Percentiles rank a stretch among this genome's conserved stretches.
These are phyloP conservation scores for Bauhinia variegata DNA, from an alignment of 306 rosid genomes.

Conservation along the genomic window DNA sequence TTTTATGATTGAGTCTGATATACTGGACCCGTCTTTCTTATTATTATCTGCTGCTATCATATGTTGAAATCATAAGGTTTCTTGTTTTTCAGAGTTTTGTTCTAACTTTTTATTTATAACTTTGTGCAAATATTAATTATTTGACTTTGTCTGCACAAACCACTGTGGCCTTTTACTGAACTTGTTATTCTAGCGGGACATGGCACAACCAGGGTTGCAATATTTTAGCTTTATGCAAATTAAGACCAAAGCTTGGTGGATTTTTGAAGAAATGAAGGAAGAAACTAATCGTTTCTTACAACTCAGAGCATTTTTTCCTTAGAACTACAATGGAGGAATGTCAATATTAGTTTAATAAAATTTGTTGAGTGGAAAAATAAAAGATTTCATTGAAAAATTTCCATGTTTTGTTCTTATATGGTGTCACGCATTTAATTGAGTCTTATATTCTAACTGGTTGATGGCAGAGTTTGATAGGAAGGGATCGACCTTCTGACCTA, in stretches of 20 bases:
- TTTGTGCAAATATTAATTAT: not conserved
- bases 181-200: not conserved
- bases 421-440: constrained; percentile 4
- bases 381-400: not conserved
- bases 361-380: not conserved
- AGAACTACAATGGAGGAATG: not conserved
- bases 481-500: constrained; percentile 39
- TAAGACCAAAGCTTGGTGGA: constrained; percentile 13
- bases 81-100: not conserved
- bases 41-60: no score
- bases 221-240: constrained; percentile 4
- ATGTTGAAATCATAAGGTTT: not conserved
- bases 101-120: not conserved
- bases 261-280: not conserved
- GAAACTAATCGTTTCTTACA: not conserved
- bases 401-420: not conserved
- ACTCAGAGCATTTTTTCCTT: not conserved
- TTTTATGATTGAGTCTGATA: not conserved
- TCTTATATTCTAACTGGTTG: constrained; percentile 2
- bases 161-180: not conserved
- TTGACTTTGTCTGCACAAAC: constrained; percentile 12
- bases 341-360: constrained; percentile 7
- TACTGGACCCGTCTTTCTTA: not conserved
- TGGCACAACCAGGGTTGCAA: not conserved
- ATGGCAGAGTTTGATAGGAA: constrained; percentile 71